phyloP scores from a whole-genome alignment of 768 basidiomycete species.

The Obba rivulosa region DNA sequence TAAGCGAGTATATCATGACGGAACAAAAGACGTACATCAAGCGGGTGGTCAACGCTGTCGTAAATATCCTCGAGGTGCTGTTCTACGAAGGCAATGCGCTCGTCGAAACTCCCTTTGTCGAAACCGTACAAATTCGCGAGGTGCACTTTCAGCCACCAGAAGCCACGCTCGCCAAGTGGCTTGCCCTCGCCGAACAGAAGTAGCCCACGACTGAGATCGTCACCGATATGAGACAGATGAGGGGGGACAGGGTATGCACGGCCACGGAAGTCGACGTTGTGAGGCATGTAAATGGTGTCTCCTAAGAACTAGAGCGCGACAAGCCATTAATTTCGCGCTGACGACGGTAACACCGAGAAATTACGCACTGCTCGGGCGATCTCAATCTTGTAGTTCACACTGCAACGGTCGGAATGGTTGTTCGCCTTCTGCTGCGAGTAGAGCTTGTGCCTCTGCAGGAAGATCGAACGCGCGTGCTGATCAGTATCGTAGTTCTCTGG shows the following conservation, averaged over 20 bases:
- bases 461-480: slow-evolving; percentile 49
- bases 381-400: slow-evolving; percentile 94
- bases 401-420: slow-evolving; percentile 90
- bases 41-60: slow-evolving; percentile 77
- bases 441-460: slow-evolving; percentile 48
- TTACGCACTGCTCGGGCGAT: slow-evolving; percentile 80
- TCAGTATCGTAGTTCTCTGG: slow-evolving; percentile 44
- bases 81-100: slow-evolving; percentile 77
- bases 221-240: slow-evolving; percentile 92
- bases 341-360: background rate
- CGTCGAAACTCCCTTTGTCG: slow-evolving; percentile 93
- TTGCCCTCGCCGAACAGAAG: slow-evolving; percentile 77
- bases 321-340: too few species aligned
- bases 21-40: slow-evolving; percentile 45
- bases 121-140: slow-evolving; percentile 88
- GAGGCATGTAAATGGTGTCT: slow-evolving; percentile 87
- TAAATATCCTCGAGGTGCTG: slow-evolving; percentile 70
- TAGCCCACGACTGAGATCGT: slow-evolving; percentile 86
- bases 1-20: background rate
- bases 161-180: slow-evolving; percentile 76
- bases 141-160: slow-evolving; percentile 95
- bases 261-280: slow-evolving; percentile 97
- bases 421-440: slow-evolving; percentile 60
- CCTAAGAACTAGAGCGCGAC: slow-evolving; percentile 60
- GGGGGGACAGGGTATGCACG: slow-evolving; percentile 96